Conservation (phyloP, 2,329 filamentous ascomycete genomes). For the Cryphonectria naterciae region DNA sequence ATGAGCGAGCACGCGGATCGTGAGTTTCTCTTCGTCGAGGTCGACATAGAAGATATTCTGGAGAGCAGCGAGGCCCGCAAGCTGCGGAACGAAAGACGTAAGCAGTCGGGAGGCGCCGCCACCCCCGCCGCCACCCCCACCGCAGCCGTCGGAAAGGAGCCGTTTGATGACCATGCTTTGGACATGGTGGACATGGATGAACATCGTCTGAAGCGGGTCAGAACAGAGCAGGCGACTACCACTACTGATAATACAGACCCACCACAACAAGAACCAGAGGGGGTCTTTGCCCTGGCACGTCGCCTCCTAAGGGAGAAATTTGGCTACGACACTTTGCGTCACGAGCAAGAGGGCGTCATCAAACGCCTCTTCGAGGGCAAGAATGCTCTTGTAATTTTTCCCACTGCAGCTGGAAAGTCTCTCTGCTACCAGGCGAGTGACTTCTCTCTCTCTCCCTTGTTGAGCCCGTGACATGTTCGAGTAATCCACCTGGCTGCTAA, state of each 20-base stretch:
- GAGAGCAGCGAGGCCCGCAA: slow-evolving; percentile 28
- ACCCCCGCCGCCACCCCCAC: slow-evolving; percentile 13
- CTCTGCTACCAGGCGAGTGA: slow-evolving; percentile 51
- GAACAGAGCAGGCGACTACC: neutral
- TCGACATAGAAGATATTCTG: slow-evolving; percentile 27
- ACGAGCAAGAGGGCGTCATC: slow-evolving; percentile 51
- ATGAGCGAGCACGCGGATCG: slow-evolving; percentile 36
- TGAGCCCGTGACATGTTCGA: neutral
- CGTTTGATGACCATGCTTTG: neutral
- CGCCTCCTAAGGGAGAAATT: slow-evolving; percentile 45
- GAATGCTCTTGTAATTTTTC: slow-evolving; percentile 50
- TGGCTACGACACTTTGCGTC: slow-evolving; percentile 45
- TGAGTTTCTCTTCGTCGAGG: slow-evolving; percentile 40
- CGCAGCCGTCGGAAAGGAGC: neutral
- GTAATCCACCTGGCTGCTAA: neutral
- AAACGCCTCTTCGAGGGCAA: slow-evolving; percentile 42
- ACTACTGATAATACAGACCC: neutral
- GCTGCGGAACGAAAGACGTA: neutral
- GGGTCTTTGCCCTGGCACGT: slow-evolving; percentile 30
- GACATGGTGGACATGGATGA: neutral
- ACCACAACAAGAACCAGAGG: neutral
- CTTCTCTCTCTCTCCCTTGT: neutral
- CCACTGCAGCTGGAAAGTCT: slow-evolving; percentile 56
- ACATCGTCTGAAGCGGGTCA: neutral
- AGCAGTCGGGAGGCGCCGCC: neutral